Percentiles rank a stretch among this genome's conserved stretches.
These are phyloP conservation scores for Boletus tomentosulus DNA, from an alignment of 768 basidiomycete genomes.

Conservation along the genomic window DNA sequence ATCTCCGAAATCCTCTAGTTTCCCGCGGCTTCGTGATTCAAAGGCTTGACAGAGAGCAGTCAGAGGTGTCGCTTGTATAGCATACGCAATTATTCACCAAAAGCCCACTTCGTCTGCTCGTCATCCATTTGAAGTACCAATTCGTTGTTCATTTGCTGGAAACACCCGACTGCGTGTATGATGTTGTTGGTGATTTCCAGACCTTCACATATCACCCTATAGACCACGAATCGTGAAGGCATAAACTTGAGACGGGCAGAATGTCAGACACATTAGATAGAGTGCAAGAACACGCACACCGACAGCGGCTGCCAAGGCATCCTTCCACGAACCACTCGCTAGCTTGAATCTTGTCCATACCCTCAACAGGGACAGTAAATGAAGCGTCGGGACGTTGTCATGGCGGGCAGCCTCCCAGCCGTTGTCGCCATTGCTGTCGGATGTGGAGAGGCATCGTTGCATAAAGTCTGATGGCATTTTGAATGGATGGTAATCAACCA, in stretches of 20 bases:
- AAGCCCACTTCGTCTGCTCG: neutral
- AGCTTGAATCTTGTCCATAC: too few relatives aligned
- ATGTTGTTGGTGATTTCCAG: too few relatives aligned
- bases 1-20: neutral
- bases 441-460: neutral
- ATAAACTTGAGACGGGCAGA: too few relatives aligned
- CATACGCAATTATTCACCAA: neutral
- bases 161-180: too few relatives aligned
- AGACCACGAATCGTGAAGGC: too few relatives aligned
- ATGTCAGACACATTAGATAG: too few relatives aligned
- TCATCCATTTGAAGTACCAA: neutral
- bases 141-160: neutral
- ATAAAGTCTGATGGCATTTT: neutral
- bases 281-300: too few relatives aligned
- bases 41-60: neutral
- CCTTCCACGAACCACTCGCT: too few relatives aligned
- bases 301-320: too few relatives aligned
- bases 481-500: too few relatives aligned
- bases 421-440: neutral
- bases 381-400: neutral
- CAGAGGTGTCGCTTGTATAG: too few relatives aligned
- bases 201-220: too few relatives aligned
- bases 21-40: neutral
- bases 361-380: neutral
- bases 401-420: neutral